Percentiles rank a stretch among this genome's conserved stretches.
These are phyloP conservation scores for Zygoascus meyerae DNA, from an alignment of 1,139 yeast genomes.

Conservation along the genomic window DNA sequence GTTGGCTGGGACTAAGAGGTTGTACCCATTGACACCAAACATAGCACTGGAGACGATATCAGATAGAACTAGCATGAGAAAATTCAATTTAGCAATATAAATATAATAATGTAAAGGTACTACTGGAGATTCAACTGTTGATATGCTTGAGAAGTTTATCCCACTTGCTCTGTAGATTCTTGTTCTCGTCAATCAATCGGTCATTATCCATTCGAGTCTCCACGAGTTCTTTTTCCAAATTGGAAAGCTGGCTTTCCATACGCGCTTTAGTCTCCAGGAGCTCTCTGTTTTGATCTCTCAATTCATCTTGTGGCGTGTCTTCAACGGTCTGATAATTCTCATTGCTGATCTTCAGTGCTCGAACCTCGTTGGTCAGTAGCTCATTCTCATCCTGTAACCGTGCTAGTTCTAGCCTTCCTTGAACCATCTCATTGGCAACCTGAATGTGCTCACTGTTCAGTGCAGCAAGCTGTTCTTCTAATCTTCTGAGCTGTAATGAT, in stretches of 20 bases:
- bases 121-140: slow-evolving; percentile 25
- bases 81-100: neutral
- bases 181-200: slow-evolving; percentile 25
- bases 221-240: slow-evolving; percentile 32
- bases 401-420: slow-evolving; percentile 56
- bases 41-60: no score
- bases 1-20: no score
- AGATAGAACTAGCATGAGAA: no score
- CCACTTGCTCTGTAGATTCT: slow-evolving; percentile 27
- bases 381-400: slow-evolving; percentile 61
- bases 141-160: slow-evolving; percentile 28
- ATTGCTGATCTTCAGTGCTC: slow-evolving; percentile 39
- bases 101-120: neutral
- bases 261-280: slow-evolving; percentile 33
- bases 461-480: slow-evolving; percentile 62
- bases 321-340: slow-evolving; percentile 18
- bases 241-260: slow-evolving; percentile 30
- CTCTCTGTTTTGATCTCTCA: slow-evolving; percentile 30
- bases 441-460: slow-evolving; percentile 76
- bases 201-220: slow-evolving; percentile 24
- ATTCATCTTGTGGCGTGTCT: slow-evolving; percentile 13
- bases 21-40: no score
- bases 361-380: slow-evolving; percentile 48
- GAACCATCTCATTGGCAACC: slow-evolving; percentile 68
- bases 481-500: slow-evolving; percentile 63